Evolutionary conservation across 148 eudicot species (phyloP).

Genomic region (Rhododendron henanense): DNA sequence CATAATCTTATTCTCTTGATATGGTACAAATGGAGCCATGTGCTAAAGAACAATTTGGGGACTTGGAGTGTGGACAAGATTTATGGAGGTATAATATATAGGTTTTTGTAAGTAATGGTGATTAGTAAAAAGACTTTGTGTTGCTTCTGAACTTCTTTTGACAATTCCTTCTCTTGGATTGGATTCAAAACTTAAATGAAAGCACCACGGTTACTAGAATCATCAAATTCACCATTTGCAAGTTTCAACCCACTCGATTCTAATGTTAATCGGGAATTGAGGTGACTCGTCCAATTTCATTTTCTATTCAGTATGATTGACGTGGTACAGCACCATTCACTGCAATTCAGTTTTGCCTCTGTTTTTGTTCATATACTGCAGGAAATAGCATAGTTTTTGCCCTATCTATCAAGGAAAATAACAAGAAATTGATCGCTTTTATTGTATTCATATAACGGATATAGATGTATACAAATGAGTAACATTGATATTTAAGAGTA

Average conservation of each 20-base stretch:
- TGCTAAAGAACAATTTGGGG: background rate
- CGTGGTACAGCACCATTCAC: background rate
- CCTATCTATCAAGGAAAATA: background rate
- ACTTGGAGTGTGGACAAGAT: slow-evolving; percentile 2
- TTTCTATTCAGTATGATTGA: background rate
- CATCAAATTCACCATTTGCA: background rate
- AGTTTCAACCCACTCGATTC: background rate
- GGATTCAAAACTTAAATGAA: background rate
- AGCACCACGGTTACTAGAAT: background rate
- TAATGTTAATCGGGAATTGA: background rate
- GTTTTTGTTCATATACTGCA: background rate
- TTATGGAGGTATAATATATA: slow-evolving; percentile 11
- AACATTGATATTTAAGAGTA: background rate
- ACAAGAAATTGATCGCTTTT: background rate
- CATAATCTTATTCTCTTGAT: background rate
- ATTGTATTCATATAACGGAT: background rate
- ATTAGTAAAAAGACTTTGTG: background rate
- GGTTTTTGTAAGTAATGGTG: background rate
- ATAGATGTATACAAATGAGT: background rate
- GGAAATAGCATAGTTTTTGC: background rate
- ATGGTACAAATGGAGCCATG: background rate
- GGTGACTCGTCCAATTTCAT: background rate
- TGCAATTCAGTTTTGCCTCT: background rate
- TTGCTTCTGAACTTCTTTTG: background rate
- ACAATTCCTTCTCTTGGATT: background rate